phyloP scores from a whole-genome alignment of 2,329 filamentous ascomycete species.

The Xylariaceae sp. region DNA sequence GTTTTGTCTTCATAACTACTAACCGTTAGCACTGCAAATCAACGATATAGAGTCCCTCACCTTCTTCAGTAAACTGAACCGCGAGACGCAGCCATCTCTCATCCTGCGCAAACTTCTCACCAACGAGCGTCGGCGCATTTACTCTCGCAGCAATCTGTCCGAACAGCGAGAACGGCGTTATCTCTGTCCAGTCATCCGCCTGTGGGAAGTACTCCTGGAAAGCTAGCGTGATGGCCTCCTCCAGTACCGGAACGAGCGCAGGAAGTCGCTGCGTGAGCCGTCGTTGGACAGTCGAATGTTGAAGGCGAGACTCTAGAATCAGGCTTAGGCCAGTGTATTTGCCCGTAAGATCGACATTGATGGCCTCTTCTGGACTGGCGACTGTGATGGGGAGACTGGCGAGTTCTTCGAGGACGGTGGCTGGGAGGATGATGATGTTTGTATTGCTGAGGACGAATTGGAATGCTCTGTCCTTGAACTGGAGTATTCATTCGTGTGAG shows the following conservation, averaged over 20 bases:
- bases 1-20: slow-evolving; percentile 11
- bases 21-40: neutral
- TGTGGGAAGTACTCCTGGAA: slow-evolving; percentile 1
- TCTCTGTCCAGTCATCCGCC: slow-evolving; percentile 8
- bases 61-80: slow-evolving; percentile 9
- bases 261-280: slow-evolving; percentile 15
- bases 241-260: slow-evolving; percentile 6
- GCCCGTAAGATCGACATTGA: slow-evolving; percentile 16
- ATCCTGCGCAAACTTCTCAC: slow-evolving; percentile 4
- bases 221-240: neutral
- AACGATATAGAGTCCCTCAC: too few species aligned
- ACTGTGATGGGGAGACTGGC: slow-evolving; percentile 8
- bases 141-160: neutral
- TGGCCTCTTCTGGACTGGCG: slow-evolving; percentile 8
- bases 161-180: slow-evolving; percentile 5
- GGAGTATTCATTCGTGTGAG: neutral
- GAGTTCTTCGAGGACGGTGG: slow-evolving; percentile 10
- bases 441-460: slow-evolving; percentile 9
- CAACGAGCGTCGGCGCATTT: slow-evolving; percentile 8
- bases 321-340: slow-evolving; percentile 12
- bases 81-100: slow-evolving; percentile 6
- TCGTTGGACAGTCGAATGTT: slow-evolving; percentile 18
- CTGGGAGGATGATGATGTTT: slow-evolving; percentile 8
- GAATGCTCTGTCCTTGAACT: slow-evolving; percentile 11
- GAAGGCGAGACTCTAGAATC: slow-evolving; percentile 13